These are phyloP conservation scores for Metschnikowia amazonensis DNA, from an alignment of 805 yeast species.

Conservation along the genomic window DNA sequence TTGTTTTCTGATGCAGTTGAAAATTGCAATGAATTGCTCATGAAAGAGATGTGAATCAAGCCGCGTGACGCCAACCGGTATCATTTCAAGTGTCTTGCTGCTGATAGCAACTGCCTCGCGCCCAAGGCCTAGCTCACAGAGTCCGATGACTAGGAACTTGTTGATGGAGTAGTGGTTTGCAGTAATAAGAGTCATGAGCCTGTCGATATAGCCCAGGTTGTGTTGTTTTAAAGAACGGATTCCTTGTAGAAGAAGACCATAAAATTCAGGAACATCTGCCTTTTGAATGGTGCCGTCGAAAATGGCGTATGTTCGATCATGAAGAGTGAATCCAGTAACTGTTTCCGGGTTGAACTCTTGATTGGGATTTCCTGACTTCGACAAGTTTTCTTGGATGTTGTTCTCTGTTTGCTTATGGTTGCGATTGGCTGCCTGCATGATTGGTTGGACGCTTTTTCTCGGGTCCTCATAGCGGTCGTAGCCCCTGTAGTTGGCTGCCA, in stretches of 20 bases:
- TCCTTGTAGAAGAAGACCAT: constrained; percentile 18
- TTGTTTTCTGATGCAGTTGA: constrained; percentile 5
- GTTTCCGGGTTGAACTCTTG: neutral
- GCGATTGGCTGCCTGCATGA: constrained; percentile 11
- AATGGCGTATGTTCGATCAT: constrained; percentile 17
- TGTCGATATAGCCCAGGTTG: constrained; percentile 15
- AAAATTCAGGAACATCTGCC: constrained; percentile 33
- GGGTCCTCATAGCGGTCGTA: constrained; percentile 13
- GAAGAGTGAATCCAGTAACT: constrained; percentile 25
- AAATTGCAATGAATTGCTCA: constrained; percentile 9
- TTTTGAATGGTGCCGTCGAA: constrained; percentile 26
- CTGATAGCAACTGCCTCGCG: constrained; percentile 27
- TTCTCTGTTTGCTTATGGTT: constrained; percentile 13
- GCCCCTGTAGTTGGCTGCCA: constrained; percentile 20
- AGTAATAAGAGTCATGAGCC: constrained; percentile 19
- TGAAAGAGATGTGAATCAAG: constrained; percentile 4
- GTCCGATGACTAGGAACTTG: constrained; percentile 25
- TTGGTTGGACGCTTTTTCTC: constrained; percentile 7
- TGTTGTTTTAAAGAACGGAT: constrained; percentile 8
- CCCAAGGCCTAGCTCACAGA: constrained; percentile 25
- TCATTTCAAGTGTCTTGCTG: constrained; percentile 17
- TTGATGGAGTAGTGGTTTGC: constrained; percentile 26
- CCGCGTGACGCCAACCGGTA: constrained; percentile 3
- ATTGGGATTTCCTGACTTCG: neutral
- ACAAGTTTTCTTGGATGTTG: constrained; percentile 18